These are phyloP conservation scores for Leccinum subtestaceum DNA, from an alignment of 768 basidiomycete species.

Conservation along the genomic window DNA sequence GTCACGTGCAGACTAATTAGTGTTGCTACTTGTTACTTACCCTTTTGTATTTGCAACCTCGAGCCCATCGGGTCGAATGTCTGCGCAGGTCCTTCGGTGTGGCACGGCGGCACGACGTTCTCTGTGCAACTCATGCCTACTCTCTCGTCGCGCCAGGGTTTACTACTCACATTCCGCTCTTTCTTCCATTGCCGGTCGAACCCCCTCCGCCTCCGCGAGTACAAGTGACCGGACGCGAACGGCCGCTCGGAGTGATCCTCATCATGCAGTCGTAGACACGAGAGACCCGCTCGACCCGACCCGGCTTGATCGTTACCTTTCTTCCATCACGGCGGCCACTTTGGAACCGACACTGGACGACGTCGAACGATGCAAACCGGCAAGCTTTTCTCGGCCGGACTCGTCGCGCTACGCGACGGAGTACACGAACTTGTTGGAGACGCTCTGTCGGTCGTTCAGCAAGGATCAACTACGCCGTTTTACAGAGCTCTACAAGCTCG, in stretches of 20 bases:
- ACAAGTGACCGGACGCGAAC: slow-evolving; percentile 1
- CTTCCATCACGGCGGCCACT: slow-evolving; percentile 46
- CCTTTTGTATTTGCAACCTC: not conserved
- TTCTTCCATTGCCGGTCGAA: slow-evolving; percentile 6
- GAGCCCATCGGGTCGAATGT: slow-evolving; percentile 16
- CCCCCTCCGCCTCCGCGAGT: slow-evolving; percentile 4
- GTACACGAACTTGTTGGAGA: slow-evolving; percentile 53
- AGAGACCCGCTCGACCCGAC: slow-evolving; percentile 39
- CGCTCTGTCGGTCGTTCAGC: slow-evolving; percentile 61
- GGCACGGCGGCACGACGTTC: slow-evolving; percentile 14
- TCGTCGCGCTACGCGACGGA: slow-evolving; percentile 47
- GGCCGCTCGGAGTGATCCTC: slow-evolving; percentile 3
- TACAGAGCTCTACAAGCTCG: slow-evolving; percentile 45
- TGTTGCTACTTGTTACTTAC: not conserved
- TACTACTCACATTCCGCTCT: slow-evolving; percentile 28
- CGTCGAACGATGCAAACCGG: slow-evolving; percentile 55
- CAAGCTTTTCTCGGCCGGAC: slow-evolving; percentile 36
- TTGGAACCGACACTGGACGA: slow-evolving; percentile 55
- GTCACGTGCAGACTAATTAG: slow-evolving; percentile 19
- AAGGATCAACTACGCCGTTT: slow-evolving; percentile 58
- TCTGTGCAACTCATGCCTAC: slow-evolving; percentile 14
- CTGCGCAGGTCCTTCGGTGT: slow-evolving; percentile 16
- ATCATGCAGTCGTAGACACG: not conserved
- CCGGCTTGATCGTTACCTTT: slow-evolving; percentile 54
- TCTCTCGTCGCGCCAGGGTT: slow-evolving; percentile 14